Base-by-base conservation (phyloP, 2,329 filamentous ascomycete genomes). In the Monosporascus sp. region DNA sequence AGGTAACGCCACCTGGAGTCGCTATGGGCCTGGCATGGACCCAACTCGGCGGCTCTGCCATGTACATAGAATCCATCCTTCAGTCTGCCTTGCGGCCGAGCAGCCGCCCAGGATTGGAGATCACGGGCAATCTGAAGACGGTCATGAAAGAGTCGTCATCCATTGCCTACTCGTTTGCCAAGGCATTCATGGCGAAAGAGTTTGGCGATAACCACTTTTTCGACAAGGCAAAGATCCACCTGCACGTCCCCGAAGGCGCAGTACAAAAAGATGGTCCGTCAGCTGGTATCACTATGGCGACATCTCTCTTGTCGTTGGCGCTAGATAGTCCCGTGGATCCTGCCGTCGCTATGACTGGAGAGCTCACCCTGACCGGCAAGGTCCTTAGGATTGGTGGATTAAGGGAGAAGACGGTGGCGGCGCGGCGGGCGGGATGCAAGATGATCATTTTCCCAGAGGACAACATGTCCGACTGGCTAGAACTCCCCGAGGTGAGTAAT, bases 11-110 rank as follows among this genome's bases (percentile, higher is more conserved):
- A 4, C 84, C 94, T 2, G 94, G 94, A 72, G 94, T 99, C 17
- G 89, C 92, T 22, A 97, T 99, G 94, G 94, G 94, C 60, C 82
- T 99, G 50, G 94, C 94, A 7, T 99, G 94, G 94, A 99, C 95
- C 7, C 90, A 91, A 67, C 91, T 99, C 83, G 94, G 94, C 56
- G 94, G 94, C 55, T 91, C 94, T 5, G 94, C 94, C 50, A 86
- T 99, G 69, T 99, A 99, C 72, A 90, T 99, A 54, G 94, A 99
- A 73, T 95, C 92, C 1, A 97, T 99, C 58, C 77, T 99, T 50
- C 92, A 99, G 69, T 88, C 86, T 55, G 84, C 89, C 0, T 80
- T 97, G 48, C 84, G 84, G 11, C 79, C 86, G 27, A 80, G 81
- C 54, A 93, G 89, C 26, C 81, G 87, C 19, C 88, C 93, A 7